Base-by-base conservation (phyloP, 495 filamentous ascomycete genomes). In the Talaromyces wortmannii region DNA sequence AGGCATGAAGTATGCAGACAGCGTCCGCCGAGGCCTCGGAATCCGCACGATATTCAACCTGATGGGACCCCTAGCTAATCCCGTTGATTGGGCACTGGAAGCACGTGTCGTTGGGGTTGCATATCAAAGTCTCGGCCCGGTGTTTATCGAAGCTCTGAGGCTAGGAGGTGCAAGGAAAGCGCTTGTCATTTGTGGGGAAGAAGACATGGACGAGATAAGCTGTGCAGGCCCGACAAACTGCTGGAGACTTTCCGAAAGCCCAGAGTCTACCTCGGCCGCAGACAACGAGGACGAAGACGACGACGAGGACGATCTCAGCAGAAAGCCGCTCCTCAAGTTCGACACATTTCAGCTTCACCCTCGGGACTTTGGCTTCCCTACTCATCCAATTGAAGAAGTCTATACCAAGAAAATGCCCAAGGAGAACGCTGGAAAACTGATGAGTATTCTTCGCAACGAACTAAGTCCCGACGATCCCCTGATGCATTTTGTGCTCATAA, bases 41-140 rank as follows among this genome's bases (percentile, higher is more conserved):
- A 89, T 91, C 71, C 83, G 92, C 45, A 97, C 94, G 1, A 91
- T 98, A 61, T 98, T 97, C 83, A 97, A 98, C 70, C 78, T 97
- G 0, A 81, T 97, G 52, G 94, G 95, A 3, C 95, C 95, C 2
- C 78, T 99, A 12, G 84, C 90, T 17, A 97, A 97, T 67, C 95
- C 94, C 0, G 75, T 91, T 4, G 86, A 95, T 61, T 79, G 72
- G 46, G 77, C 80, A 2, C 80, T 97, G 33, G 94, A 97, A 69
- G 92, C 94, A 3, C 84, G 95, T 18, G 78, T 99, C 44, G 81
- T 99, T 12, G 94, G 94, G 48, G 91, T 97, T 15, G 91, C 91
- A n/a, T 84, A 91, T 55, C 77, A 83, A 59, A 86, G 86, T 52
- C 78, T 99, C 23, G 95, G 92, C 2, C 84, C 82, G 6, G 84